Evolutionary conservation across 1,284 basidiomycete genomes (phyloP), one percentile per base, ranked within the genome.

Genomic region (Waitea zeae): DNA sequence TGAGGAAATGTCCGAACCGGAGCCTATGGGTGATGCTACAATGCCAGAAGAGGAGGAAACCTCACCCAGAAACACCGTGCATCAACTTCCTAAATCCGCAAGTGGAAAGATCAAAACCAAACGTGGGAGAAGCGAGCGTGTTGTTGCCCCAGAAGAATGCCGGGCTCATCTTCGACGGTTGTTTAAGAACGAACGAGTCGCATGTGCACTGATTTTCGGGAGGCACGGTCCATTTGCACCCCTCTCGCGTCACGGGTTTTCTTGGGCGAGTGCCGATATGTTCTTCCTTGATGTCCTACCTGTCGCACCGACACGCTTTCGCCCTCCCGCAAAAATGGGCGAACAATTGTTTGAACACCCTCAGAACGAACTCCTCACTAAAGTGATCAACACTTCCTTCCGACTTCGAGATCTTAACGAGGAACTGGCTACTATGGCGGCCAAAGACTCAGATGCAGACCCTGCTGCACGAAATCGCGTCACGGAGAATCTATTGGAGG

Each of bases 241-340:
- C 18, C 50, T 79, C 31, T 64, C 66, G 12, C 48, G 55, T 13
- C 57, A 67, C 20, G 67, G 64, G 30, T 52, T 79, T 7, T 72
- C 71, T 12, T 49, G 66, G 28, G 81, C 84, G 17, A 84, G 78
- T 30, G 82, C 89, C 31, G 92, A 95, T 51, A 89, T 96, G 69
- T 98, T 98, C 58, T 99, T 99, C 64, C 65, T 98, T 62, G 86
- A 93, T 26, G 89, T 86, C 36, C 53, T 99, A 20, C 75, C 88
- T 19, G 83, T 98, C 22, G 72, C 92, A 15, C 95, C 95, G 15
- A 95, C 89, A 5, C 82, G 93, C 30, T 99, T 97, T 65, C 77
- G 95, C 30, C 95, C 95, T 1, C 84, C 95, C 2, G 74, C 87
- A 12, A 82, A 79, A 49, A 76, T 98, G 80, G 87, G 80, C 36